Base-by-base conservation (phyloP, 305 asterid genomes). In the Plantago lanceolata region DNA sequence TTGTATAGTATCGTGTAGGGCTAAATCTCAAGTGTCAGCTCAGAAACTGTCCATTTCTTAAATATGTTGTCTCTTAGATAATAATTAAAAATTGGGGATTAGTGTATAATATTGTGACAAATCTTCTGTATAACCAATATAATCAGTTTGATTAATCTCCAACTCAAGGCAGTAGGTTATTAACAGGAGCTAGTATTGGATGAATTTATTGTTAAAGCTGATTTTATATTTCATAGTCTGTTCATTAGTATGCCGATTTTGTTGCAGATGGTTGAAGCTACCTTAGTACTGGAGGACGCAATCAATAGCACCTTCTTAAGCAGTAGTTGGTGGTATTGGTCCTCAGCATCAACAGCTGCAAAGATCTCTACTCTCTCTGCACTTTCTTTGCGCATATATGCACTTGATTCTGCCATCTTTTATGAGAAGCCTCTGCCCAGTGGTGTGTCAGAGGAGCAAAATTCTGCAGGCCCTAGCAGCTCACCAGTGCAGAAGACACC, bases 251-350 rank as follows among this genome's bases (percentile, higher is more conserved):
- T 56, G 61, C 29, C 16, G 19, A 29, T 56, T 45, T 67, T 62
- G 33, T 76, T 82, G 57, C 89, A 93, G 99, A 90, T 93, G 94
- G 83, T 90, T 64, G 95, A 84, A 77, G 97, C 97, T 40, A 75
- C 72, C 28, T 64, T 86, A 59, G 57, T 81, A 14, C 78, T 90
- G 0, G 99, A 93, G 90, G 99, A 93, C 68, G 48, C 84, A 49
- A 84, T 93, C 29, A 90, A 81, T 76, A 77, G 82, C 1, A 90
- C 86, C 63, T 77, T 78, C 79, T 71, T 93, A 75, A 77, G 71
- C 74, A 88, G 75, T 28, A 85, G 82, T 26, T 94, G 99, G 99
- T 94, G 99, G 97, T 90, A 84, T 67, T 94, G 96, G 97, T 88
- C 97, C 16, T 88, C 97, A 15, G 85, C 97, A 59, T 87, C 97